phyloP scores from a whole-genome alignment of 306 rosid species.

The Vigna unguiculata region DNA sequence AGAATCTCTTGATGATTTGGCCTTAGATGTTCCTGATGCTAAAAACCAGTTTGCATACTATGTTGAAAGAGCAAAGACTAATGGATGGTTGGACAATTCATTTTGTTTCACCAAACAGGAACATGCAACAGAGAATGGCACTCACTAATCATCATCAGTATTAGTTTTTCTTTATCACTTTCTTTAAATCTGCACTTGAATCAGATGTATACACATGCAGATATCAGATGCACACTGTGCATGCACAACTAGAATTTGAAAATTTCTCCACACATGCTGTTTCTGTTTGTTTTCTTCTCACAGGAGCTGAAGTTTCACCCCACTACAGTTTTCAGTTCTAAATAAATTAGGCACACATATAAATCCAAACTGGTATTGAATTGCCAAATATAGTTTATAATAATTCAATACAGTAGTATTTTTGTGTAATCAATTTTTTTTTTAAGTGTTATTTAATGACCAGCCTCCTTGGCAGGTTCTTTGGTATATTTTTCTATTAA shows the following conservation, averaged over 20 bases:
- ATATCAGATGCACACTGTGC: neutral
- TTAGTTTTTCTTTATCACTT: constrained; percentile 21
- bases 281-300: neutral
- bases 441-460: constrained; percentile 8
- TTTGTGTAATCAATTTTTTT: constrained; percentile 6
- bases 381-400: neutral
- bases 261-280: constrained; percentile 10
- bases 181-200: constrained; percentile 14
- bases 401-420: neutral
- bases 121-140: constrained; percentile 52
- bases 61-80: constrained; percentile 57
- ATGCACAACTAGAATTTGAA: constrained; percentile 14
- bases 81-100: constrained; percentile 75
- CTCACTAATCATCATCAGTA: constrained; percentile 26
- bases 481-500: neutral
- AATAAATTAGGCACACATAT: neutral
- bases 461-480: constrained; percentile 6
- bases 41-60: constrained; percentile 57
- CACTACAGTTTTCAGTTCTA: neutral
- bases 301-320: constrained; percentile 13
- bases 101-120: constrained; percentile 50
- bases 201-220: constrained; percentile 26
- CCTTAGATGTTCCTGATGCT: constrained; percentile 82
- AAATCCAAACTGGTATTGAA: neutral
- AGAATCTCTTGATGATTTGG: constrained; percentile 76